These are phyloP conservation scores for Neurospora sp. DNA, from an alignment of 495 filamentous ascomycete species.

Conservation along the genomic window DNA sequence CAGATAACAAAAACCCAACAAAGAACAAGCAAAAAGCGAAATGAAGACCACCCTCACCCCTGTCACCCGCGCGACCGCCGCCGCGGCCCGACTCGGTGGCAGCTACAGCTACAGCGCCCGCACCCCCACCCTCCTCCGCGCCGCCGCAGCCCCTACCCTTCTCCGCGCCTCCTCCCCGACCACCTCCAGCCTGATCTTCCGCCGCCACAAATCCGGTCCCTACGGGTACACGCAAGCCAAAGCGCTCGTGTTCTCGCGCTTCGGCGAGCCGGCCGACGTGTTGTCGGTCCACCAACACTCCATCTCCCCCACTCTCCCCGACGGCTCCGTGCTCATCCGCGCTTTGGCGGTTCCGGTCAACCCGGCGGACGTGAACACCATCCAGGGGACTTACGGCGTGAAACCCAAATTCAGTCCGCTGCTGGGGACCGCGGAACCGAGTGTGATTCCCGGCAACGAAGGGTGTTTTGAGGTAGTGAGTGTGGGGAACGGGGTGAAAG, in stretches of 20 bases:
- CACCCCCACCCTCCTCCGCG: background rate
- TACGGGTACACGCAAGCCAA: slow-evolving; percentile 98
- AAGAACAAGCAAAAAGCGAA: background rate
- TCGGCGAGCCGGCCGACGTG: slow-evolving; percentile 79
- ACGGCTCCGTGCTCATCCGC: slow-evolving; percentile 51
- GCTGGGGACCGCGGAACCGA: slow-evolving; percentile 64
- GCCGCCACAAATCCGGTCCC: slow-evolving; percentile 38
- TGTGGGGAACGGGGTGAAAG: slow-evolving; percentile 47
- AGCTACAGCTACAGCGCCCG: background rate
- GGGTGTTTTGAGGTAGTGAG: slow-evolving; percentile 77
- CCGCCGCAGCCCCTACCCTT: background rate
- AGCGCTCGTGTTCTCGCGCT: slow-evolving; percentile 71
- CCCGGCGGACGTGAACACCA: slow-evolving; percentile 87
- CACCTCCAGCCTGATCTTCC: background rate
- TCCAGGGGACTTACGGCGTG: slow-evolving; percentile 92
- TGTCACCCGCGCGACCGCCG: background rate
- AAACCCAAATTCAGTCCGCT: slow-evolving; percentile 61
- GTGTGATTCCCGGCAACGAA: slow-evolving; percentile 65
- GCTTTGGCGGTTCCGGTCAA: slow-evolving; percentile 86
- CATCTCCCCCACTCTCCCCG: slow-evolving; percentile 67
- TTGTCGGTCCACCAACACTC: slow-evolving; percentile 73
- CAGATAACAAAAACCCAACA: background rate
- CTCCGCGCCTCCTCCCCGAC: background rate
- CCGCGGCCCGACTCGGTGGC: background rate
- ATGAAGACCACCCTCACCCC: background rate